Evolutionary conservation across 2,329 filamentous ascomycete species (phyloP).

Genomic region (Bimuria novae-zelandiae): DNA sequence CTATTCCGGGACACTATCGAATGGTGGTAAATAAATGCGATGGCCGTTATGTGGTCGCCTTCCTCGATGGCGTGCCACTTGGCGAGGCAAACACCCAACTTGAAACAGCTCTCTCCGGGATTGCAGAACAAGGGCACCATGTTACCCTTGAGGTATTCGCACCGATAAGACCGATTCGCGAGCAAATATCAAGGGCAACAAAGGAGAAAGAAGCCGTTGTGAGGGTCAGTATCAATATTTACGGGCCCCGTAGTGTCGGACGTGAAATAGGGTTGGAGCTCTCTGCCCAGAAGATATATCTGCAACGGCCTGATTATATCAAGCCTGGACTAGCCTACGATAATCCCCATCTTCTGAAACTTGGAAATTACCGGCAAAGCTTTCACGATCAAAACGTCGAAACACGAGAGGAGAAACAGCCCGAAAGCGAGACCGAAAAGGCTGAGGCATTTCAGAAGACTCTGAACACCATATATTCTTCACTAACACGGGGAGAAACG

Average conservation of each 20-base stretch:
- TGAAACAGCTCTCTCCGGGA: constrained; percentile 20
- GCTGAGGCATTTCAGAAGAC: constrained; percentile 19
- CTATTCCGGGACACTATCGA: constrained; percentile 22
- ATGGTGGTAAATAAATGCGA: constrained; percentile 18
- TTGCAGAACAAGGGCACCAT: constrained; percentile 17
- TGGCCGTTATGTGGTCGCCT: constrained; percentile 18
- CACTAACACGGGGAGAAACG: constrained; percentile 22
- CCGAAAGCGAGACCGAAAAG: constrained; percentile 4
- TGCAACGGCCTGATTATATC: constrained; percentile 29
- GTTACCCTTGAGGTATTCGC: constrained; percentile 32
- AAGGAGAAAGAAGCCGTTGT: constrained; percentile 33
- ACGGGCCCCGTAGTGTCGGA: constrained; percentile 17
- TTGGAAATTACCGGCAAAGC: constrained; percentile 13
- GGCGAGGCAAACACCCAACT: constrained; percentile 28
- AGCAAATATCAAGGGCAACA: constrained; percentile 25
- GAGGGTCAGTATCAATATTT: constrained; percentile 32
- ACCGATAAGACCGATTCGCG: constrained; percentile 21
- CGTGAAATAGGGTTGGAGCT: constrained; percentile 23
- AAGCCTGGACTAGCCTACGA: constrained; percentile 23
- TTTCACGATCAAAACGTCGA: background rate
- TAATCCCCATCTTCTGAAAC: constrained; percentile 32
- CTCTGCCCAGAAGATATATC: constrained; percentile 27
- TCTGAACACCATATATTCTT: constrained; percentile 26
- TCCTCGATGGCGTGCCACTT: constrained; percentile 17
- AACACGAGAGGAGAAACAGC: constrained; percentile 6